Percentiles rank a stretch among this genome's conserved stretches.
These are phyloP conservation scores for Rhodotorula sphaerocarpa DNA, from an alignment of 768 basidiomycete species.

Conservation along the genomic window DNA sequence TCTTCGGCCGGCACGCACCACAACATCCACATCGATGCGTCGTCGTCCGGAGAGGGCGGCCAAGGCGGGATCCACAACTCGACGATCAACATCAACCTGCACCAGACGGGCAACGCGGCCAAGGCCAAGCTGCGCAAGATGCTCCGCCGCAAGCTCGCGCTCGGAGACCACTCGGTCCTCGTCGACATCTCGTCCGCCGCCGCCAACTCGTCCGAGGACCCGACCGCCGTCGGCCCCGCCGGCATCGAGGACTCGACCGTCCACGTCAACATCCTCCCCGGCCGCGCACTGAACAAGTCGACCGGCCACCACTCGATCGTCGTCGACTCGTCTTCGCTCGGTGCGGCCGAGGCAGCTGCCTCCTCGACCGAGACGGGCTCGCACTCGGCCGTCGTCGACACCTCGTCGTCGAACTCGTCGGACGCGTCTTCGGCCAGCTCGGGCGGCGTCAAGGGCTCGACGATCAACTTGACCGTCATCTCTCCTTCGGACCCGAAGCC, in stretches of 20 bases:
- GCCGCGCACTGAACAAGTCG: slow-evolving; percentile 20
- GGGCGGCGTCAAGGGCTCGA: slow-evolving; percentile 26
- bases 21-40: slow-evolving; percentile 36
- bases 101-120: slow-evolving; percentile 9
- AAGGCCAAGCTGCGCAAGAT: neutral
- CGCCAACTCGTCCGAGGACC: slow-evolving; percentile 4
- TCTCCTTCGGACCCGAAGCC: slow-evolving; percentile 6
- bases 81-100: slow-evolving; percentile 34
- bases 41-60: slow-evolving; percentile 11
- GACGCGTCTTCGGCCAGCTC: slow-evolving; percentile 17
- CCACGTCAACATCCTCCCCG: slow-evolving; percentile 34
- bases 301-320: slow-evolving; percentile 34
- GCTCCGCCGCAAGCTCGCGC: slow-evolving; percentile 11
- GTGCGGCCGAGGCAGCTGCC: neutral
- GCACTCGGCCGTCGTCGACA: slow-evolving; percentile 35
- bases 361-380: slow-evolving; percentile 16
- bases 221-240: neutral
- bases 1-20: slow-evolving; percentile 18
- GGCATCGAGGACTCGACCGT: slow-evolving; percentile 34
- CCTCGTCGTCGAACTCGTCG: slow-evolving; percentile 8
- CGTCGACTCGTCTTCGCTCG: slow-evolving; percentile 27
- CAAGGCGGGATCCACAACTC: slow-evolving; percentile 33
- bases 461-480: slow-evolving; percentile 36
- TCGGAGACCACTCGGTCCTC: slow-evolving; percentile 35
- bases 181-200: slow-evolving; percentile 27